Base-by-base conservation (phyloP, 148 eudicot species). In the Vaccinium macrocarpon region DNA sequence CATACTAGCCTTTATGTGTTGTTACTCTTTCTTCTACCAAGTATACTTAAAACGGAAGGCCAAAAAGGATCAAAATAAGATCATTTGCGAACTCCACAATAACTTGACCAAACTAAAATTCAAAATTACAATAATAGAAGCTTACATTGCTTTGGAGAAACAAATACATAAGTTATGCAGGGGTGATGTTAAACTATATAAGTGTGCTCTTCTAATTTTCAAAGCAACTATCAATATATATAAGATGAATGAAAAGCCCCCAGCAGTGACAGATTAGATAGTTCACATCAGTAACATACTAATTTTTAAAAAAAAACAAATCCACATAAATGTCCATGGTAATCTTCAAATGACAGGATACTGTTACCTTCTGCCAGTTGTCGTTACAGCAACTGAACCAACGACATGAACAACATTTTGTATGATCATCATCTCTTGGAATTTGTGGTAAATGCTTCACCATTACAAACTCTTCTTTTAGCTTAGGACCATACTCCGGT, bases 401-500 rank as follows among this genome's bases (percentile, higher is more conserved):
- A 81, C 86, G 87, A 84, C 99, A 93, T n/a, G 89, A 59, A 86
- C 95, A 92, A 84, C 97, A 94, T 87, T 80, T 93, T 87, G 87
- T 85, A 79, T 88, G 87, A 80, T 92, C 93, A 72, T 91, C 97
- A 81, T 86, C 88, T 52, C 86, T 88, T n/a, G 85, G 89, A 86
- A 94, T 89, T 86, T 93, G 91, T 2, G 99, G 94, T 84, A 97
- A 87, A 88, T 97, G 99, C 90, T 97, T 94, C 89, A 97, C 99
- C 93, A 93, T 89, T 57, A 97, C 91, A 78, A 86, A 97, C 53
- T 95, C 98, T 89, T 97, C 99, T 88, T 92, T 97, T 79, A 94
- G 95, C 89, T 97, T 97, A 77, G 99, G 95, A 76, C 99, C 99
- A 88, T 97, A 97, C 86, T 97, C 99, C 18, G 97, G 96, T 42